phyloP scores from a whole-genome alignment of 2,329 filamentous ascomycete species.

The Helotiales sp. region DNA sequence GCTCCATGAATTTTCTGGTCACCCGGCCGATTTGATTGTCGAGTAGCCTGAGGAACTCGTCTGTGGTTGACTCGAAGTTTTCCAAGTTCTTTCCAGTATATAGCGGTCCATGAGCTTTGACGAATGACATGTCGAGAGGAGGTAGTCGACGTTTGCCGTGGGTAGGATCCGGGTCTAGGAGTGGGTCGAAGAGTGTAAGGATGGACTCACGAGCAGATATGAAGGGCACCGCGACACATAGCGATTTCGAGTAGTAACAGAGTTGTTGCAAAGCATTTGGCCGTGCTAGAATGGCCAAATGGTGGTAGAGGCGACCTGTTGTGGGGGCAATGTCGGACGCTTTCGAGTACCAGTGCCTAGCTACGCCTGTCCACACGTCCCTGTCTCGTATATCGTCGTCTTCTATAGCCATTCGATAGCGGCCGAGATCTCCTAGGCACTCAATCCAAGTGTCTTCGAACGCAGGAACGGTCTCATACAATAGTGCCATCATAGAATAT shows the following conservation, averaged over 20 bases:
- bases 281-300: slow-evolving; percentile 73
- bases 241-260: slow-evolving; percentile 67
- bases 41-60: slow-evolving; percentile 53
- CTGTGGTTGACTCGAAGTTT: slow-evolving; percentile 44
- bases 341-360: slow-evolving; percentile 77
- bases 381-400: slow-evolving; percentile 70
- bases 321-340: slow-evolving; percentile 73
- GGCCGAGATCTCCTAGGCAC: slow-evolving; percentile 78
- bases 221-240: slow-evolving; percentile 61
- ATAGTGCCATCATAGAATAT: slow-evolving; percentile 82
- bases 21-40: slow-evolving; percentile 56
- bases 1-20: slow-evolving; percentile 45
- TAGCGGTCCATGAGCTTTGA: slow-evolving; percentile 63
- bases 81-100: slow-evolving; percentile 54
- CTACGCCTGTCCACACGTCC: slow-evolving; percentile 77
- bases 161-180: slow-evolving; percentile 42
- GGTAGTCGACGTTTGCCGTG: slow-evolving; percentile 40
- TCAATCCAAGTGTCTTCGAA: slow-evolving; percentile 85
- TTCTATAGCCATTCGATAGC: slow-evolving; percentile 87
- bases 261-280: slow-evolving; percentile 68
- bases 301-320: slow-evolving; percentile 79
- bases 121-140: slow-evolving; percentile 58
- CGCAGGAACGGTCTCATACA: slow-evolving; percentile 78
- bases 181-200: slow-evolving; percentile 65
- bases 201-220: slow-evolving; percentile 68